Percentiles rank a stretch among this genome's conserved stretches.
Evolutionary conservation across 2,329 filamentous ascomycete genomes (phyloP).

Genomic region (Zasmidium angulare): DNA sequence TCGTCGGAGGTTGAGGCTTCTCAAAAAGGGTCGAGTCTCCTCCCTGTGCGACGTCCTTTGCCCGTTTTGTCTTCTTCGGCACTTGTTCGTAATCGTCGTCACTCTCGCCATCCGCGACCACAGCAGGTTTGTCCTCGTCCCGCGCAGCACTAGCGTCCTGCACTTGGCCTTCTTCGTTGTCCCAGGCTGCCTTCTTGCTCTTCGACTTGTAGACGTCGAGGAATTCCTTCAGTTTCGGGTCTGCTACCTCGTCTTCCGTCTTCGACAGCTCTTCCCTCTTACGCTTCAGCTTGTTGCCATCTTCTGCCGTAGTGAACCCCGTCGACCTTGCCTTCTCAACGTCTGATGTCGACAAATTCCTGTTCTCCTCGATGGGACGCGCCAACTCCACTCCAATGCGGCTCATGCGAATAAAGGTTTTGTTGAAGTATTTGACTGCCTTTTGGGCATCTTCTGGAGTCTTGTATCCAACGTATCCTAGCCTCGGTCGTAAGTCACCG

Average conservation of each 20-base stretch:
- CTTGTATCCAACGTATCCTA: slow-evolving; percentile 90
- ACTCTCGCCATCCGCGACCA: slow-evolving; percentile 53
- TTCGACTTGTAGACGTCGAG: slow-evolving; percentile 76
- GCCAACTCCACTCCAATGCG: slow-evolving; percentile 89
- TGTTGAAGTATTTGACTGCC: slow-evolving; percentile 94
- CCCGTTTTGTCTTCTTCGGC: slow-evolving; percentile 46
- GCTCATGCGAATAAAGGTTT: slow-evolving; percentile 92
- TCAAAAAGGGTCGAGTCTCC: not conserved
- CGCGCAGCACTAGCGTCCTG: not conserved
- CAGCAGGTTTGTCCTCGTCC: slow-evolving; percentile 22
- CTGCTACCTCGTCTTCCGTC: slow-evolving; percentile 51
- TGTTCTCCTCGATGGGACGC: slow-evolving; percentile 62
- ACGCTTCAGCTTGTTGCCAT: slow-evolving; percentile 58
- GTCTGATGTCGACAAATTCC: not conserved
- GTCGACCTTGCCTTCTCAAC: not conserved
- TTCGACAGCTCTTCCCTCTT: slow-evolving; percentile 59
- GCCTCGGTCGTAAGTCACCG: not conserved
- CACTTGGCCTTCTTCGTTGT: slow-evolving; percentile 50
- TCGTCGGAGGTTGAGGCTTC: not conserved
- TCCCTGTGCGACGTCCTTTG: slow-evolving; percentile 11
- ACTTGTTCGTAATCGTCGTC: slow-evolving; percentile 69
- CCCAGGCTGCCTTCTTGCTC: slow-evolving; percentile 46
- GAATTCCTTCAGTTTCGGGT: slow-evolving; percentile 84
- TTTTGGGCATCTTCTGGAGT: slow-evolving; percentile 73
- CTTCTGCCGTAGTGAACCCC: not conserved